phyloP scores from a whole-genome alignment of 768 basidiomycete genomes.

The Daedalea quercina region DNA sequence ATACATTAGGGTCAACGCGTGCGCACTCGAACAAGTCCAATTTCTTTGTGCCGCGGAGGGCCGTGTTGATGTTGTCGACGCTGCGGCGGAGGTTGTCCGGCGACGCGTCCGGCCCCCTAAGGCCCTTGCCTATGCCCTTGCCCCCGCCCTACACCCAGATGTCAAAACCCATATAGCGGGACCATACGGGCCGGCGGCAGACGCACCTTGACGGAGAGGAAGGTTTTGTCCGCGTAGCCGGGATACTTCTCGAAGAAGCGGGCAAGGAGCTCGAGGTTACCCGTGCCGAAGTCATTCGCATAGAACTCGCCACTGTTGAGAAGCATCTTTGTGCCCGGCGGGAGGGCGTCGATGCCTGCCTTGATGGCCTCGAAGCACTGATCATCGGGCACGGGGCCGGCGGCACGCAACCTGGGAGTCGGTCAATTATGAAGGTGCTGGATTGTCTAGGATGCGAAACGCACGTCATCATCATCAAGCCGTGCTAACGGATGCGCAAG shows the following conservation, averaged over 20 bases:
- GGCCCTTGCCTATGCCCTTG: no score
- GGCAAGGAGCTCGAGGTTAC: slow-evolving; percentile 41
- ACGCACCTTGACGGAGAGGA: slow-evolving; percentile 43
- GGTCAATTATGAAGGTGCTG: slow-evolving; percentile 9
- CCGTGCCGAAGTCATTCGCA: slow-evolving; percentile 30
- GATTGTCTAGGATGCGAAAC: slow-evolving; percentile 3
- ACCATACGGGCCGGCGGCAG: neutral
- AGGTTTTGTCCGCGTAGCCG: slow-evolving; percentile 34
- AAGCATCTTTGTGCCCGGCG: slow-evolving; percentile 38
- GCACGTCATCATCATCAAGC: slow-evolving; percentile 55
- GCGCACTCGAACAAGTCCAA: slow-evolving; percentile 57
- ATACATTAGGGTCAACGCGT: slow-evolving; percentile 32
- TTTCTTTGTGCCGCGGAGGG: slow-evolving; percentile 46
- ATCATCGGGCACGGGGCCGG: slow-evolving; percentile 44
- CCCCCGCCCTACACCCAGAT: neutral
- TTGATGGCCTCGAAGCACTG: slow-evolving; percentile 57
- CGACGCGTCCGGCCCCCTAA: neutral
- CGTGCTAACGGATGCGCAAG: slow-evolving; percentile 27
- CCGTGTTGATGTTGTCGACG: slow-evolving; percentile 34
- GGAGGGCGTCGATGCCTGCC: slow-evolving; percentile 35
- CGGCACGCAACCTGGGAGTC: slow-evolving; percentile 37
- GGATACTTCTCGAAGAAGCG: slow-evolving; percentile 43
- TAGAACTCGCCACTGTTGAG: slow-evolving; percentile 59
- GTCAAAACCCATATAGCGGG: neutral
- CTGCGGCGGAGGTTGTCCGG: slow-evolving; percentile 40